Conservation (phyloP, 306 rosid species). For the Sesbania bispinosa region DNA sequence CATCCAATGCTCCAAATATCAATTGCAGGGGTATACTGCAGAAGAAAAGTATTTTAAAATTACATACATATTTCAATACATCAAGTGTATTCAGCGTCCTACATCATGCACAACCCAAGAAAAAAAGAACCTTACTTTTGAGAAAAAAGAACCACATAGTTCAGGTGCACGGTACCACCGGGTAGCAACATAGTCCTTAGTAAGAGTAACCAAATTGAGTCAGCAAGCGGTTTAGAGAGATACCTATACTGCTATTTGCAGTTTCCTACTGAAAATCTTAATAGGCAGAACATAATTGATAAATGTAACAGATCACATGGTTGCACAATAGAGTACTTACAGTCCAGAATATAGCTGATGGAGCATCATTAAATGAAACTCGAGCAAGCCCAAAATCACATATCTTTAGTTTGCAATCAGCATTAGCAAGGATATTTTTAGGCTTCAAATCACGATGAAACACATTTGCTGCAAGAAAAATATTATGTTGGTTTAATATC, state of each 20-base stretch:
- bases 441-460: constrained; percentile 99
- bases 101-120: constrained; percentile 1
- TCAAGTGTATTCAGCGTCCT: not conserved
- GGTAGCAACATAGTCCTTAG: constrained; percentile 97
- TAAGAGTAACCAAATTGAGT: constrained; percentile 26
- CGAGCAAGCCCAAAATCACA: constrained; percentile 99
- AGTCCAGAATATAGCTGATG: constrained; percentile 96
- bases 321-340: constrained; percentile 46
- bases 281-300: not conserved
- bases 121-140: constrained; percentile 62
- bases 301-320: constrained; percentile 12
- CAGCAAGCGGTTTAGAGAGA: constrained; percentile 16
- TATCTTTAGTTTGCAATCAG: constrained; percentile 95
- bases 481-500: not conserved
- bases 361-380: constrained; percentile 93
- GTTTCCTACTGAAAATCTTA: not conserved
- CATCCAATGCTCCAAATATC: constrained; percentile 99
- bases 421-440: constrained; percentile 94
- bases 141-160: constrained; percentile 95
- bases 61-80: not conserved
- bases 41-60: constrained; percentile 13
- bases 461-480: constrained; percentile 73
- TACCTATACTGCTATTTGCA: not conserved
- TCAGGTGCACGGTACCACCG: constrained; percentile 99
- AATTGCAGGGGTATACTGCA: constrained; percentile 96